A percentile compares a stretch with the other conserved stretches of the same genome.
Evolutionary conservation across 176 grass and related monocot species (phyloP).

Genomic region (Rhynchospora breviuscula): DNA sequence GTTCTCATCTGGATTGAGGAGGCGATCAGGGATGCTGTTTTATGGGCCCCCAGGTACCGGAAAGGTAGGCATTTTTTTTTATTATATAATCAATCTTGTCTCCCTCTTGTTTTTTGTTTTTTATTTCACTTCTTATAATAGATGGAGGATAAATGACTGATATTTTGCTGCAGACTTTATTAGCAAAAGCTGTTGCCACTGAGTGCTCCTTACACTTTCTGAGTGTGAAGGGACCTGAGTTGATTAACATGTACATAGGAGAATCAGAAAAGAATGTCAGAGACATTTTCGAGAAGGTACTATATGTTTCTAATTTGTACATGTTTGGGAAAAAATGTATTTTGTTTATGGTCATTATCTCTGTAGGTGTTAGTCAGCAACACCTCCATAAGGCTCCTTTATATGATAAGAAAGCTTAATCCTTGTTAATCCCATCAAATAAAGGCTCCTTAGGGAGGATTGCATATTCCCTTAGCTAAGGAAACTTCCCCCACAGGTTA

Average conservation of each 20-base stretch:
- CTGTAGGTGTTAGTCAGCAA: not conserved
- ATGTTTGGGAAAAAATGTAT: not conserved
- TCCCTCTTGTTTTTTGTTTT: not conserved
- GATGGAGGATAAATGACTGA: constrained; percentile 8
- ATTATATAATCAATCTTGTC: constrained; percentile 5
- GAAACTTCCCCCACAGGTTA: too few relatives aligned
- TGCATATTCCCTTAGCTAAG: too few relatives aligned
- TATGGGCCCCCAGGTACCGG: constrained; percentile 96
- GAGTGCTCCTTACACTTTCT: constrained; percentile 94
- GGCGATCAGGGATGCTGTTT: constrained; percentile 71
- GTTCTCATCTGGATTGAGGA: constrained; percentile 87
- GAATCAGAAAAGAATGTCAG: constrained; percentile 99
- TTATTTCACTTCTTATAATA: constrained; percentile 5
- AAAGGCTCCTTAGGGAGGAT: too few relatives aligned
- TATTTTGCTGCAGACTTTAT: constrained; percentile 49
- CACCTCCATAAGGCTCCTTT: too few relatives aligned
- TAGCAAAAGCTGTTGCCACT: constrained; percentile 94
- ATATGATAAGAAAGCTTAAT: too few relatives aligned
- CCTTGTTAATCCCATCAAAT: too few relatives aligned
- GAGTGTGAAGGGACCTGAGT: constrained; percentile 88
- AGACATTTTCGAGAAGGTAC: constrained; percentile 92
- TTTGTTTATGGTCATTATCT: not conserved
- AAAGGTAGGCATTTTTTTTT: constrained; percentile 50
- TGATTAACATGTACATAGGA: constrained; percentile 99
- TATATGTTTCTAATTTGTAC: not conserved